These are phyloP conservation scores for Penicillium nordicum DNA, from an alignment of 2,329 filamentous ascomycete species.

Conservation along the genomic window DNA sequence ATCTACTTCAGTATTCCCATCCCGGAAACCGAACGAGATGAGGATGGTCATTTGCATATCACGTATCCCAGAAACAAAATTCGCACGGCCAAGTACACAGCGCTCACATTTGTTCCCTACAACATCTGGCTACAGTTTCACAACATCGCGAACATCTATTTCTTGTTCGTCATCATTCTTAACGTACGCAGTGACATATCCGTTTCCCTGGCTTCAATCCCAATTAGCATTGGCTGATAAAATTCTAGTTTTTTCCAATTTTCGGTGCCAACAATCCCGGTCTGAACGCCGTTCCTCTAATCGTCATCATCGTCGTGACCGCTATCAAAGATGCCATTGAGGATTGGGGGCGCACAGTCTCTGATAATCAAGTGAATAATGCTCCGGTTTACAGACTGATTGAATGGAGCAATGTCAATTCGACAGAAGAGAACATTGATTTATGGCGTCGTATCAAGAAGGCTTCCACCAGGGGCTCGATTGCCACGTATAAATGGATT, in stretches of 20 bases:
- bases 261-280: constrained; percentile 91
- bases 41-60: constrained; percentile 69
- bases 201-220: background rate
- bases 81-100: constrained; percentile 94
- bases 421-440: constrained; percentile 79
- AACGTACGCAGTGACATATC: constrained; percentile 61
- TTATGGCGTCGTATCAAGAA: constrained; percentile 90
- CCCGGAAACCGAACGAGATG: constrained; percentile 70
- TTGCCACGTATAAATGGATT: constrained; percentile 55
- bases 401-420: constrained; percentile 91
- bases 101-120: constrained; percentile 91
- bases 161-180: constrained; percentile 92
- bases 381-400: constrained; percentile 86
- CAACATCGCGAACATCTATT: constrained; percentile 97
- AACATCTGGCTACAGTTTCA: constrained; percentile 98
- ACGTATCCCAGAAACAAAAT: constrained; percentile 91
- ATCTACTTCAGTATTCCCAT: constrained; percentile 80
- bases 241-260: constrained; percentile 79
- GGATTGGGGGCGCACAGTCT: constrained; percentile 84
- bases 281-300: constrained; percentile 83
- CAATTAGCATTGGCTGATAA: constrained; percentile 21
- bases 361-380: constrained; percentile 94
- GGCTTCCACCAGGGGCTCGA: constrained; percentile 63
- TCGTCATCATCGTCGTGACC: constrained; percentile 85
- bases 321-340: constrained; percentile 93